Base-by-base conservation (phyloP, 371 early-diverging fungal species). In the Nematocida homosporus region DNA sequence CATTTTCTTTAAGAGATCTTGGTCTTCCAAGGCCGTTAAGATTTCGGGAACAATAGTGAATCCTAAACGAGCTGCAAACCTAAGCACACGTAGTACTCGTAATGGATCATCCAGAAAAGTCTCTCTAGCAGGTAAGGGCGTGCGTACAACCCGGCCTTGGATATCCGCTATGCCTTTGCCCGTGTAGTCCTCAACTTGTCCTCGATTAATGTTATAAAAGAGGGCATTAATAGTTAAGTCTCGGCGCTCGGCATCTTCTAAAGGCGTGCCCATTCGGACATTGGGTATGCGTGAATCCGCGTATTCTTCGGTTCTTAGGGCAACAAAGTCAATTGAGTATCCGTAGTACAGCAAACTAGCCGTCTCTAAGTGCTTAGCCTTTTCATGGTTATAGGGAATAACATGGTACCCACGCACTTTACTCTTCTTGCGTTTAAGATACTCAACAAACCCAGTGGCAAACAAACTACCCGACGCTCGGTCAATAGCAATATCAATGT, bases 201-300 rank as follows among this genome's bases (percentile, higher is more conserved):
- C 78, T 0, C 92, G 90, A 77, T 90, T 88, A 25, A 99, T 86
- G 83, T 97, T 99, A 85, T 93, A 99, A 77, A 96, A 96, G 55
- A 99, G 85, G 30, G 96, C 88, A 79, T 99, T 99, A 83, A 99
- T 94, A 18, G 97, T 97, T 4, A 90, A 90, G 83, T 99, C 99
- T 34, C 99, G 86, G 5, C 99, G 89, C 42, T 87, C 84, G 0
- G 99, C 94, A 83, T 99, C 99, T 78, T 96, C 90, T n/a, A 83
- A 61, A 0, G 97, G 92, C 23, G 94, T 91, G 3, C 97, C 97
- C 81, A 90, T 91, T 42, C 85, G 87, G 88, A 92, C 80, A 3
- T 82, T 81, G 16, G 96, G 97, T 34, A 94, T 92, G 10, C 97
- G 85, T 42, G 87, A 86, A 23, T 88, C 89, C 42, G 86, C 83